A percentile compares a stretch with the other conserved stretches of the same genome.
Conservation (phyloP, 257 asterid species). For the Primulina huaijiensis region DNA sequence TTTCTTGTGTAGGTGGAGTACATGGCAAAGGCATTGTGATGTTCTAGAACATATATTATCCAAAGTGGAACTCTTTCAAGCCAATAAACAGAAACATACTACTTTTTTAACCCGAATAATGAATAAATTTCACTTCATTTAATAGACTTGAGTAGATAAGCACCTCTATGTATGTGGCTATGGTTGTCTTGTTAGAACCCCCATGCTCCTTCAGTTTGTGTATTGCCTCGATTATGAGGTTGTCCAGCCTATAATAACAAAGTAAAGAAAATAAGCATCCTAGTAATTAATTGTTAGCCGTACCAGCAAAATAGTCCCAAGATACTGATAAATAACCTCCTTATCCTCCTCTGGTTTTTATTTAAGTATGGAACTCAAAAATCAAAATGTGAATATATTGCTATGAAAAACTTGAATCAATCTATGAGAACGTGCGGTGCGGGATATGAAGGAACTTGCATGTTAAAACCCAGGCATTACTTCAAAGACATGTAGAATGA, state of each 20-base stretch:
- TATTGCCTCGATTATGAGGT: slow-evolving; percentile 90
- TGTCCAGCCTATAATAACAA: slow-evolving; percentile 66
- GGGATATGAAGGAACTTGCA: slow-evolving; percentile 4
- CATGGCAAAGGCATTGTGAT: slow-evolving; percentile 3
- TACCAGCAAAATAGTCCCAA: slow-evolving; percentile 24
- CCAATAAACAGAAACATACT: slow-evolving; percentile 16
- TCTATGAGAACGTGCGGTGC: not conserved
- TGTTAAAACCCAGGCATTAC: not conserved
- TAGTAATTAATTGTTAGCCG: slow-evolving; percentile 20
- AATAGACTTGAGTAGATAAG: slow-evolving; percentile 18
- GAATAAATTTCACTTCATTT: slow-evolving; percentile 1
- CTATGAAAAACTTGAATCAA: not conserved
- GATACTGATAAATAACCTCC: not conserved
- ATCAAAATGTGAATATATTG: slow-evolving; percentile 6
- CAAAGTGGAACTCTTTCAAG: slow-evolving; percentile 6
- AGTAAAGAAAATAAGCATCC: slow-evolving; percentile 24
- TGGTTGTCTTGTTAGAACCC: slow-evolving; percentile 84
- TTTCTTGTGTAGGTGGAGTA: not conserved
- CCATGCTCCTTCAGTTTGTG: slow-evolving; percentile 72
- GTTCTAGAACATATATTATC: slow-evolving; percentile 6
- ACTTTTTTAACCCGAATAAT: slow-evolving; percentile 10
- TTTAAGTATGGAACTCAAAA: not conserved
- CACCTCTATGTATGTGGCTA: slow-evolving; percentile 81
- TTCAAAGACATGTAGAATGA: slow-evolving; percentile 14
- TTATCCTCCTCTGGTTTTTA: slow-evolving; percentile 8